phyloP scores from a whole-genome alignment of 352 stramenopile genomes.

The Elongisporangium prolatum region DNA sequence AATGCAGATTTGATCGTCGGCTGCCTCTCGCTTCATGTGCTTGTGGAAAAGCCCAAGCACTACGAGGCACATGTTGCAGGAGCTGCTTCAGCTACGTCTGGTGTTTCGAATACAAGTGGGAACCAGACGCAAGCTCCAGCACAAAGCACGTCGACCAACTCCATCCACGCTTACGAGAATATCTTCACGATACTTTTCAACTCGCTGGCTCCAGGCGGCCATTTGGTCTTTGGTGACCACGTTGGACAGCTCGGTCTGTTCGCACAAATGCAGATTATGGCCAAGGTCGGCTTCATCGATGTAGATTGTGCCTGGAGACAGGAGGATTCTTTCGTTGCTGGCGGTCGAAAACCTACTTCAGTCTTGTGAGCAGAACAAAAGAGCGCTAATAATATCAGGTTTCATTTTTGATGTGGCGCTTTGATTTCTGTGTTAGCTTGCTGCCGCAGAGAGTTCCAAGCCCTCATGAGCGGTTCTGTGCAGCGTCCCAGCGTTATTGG shows the following conservation, averaged over 20 bases:
- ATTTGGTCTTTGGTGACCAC: slow-evolving; percentile 69
- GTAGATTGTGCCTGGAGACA: slow-evolving; percentile 74
- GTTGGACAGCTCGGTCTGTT: slow-evolving; percentile 66
- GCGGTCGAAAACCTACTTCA: slow-evolving; percentile 31
- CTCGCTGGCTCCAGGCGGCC: slow-evolving; percentile 51
- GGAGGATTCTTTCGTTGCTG: slow-evolving; percentile 70
- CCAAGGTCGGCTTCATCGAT: slow-evolving; percentile 59
- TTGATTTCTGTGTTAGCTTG: neutral
- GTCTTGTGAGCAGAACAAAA: neutral
- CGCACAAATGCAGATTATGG: slow-evolving; percentile 49
- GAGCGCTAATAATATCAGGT: neutral
- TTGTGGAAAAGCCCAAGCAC: slow-evolving; percentile 47
- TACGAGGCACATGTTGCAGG: slow-evolving; percentile 16
- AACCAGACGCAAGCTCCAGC: neutral
- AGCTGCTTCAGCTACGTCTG: neutral
- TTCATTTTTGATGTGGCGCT: neutral
- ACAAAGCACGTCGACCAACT: neutral
- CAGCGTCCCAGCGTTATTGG: neutral
- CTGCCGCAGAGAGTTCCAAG: neutral
- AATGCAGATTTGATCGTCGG: slow-evolving; percentile 54
- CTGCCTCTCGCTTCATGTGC: slow-evolving; percentile 66
- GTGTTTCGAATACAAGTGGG: neutral
- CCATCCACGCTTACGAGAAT: slow-evolving; percentile 26
- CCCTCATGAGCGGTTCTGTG: neutral
- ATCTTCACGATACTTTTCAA: slow-evolving; percentile 53